phyloP scores from a whole-genome alignment of 2,329 filamentous ascomycete genomes.

The Fonsecaea nubica region DNA sequence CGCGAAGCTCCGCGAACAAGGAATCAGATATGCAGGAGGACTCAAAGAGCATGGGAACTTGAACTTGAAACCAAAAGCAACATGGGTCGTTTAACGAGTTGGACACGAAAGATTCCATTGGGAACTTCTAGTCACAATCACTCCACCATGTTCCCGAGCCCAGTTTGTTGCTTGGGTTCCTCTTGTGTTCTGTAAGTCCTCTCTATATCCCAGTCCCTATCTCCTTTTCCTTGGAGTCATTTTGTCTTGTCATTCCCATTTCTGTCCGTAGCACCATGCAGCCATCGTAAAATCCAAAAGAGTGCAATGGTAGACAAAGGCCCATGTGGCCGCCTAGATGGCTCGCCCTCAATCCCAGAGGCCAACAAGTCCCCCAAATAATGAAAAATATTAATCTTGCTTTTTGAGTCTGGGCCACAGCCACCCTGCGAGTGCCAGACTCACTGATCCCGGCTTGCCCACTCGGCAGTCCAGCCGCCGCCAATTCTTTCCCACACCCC shows the following conservation, averaged over 20 bases:
- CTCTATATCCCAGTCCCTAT: slow-evolving; percentile 7
- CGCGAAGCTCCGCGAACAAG: neutral
- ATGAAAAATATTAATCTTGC: slow-evolving; percentile 4
- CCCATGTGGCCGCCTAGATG: neutral
- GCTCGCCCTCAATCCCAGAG: slow-evolving; percentile 2
- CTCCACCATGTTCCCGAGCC: neutral
- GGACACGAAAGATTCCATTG: neutral
- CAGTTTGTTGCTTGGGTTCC: neutral
- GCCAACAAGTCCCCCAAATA: neutral
- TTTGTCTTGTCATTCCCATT: slow-evolving; percentile 1
- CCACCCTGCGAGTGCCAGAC: slow-evolving; percentile 1
- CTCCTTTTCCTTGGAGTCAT: neutral
- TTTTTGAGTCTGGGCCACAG: slow-evolving; percentile 4
- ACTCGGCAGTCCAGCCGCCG: slow-evolving; percentile 1
- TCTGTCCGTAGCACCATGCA: slow-evolving; percentile 11
- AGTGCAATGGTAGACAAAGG: slow-evolving; percentile 4
- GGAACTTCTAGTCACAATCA: neutral
- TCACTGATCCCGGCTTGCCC: neutral
- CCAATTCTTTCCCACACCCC: neutral
- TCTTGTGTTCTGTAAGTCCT: slow-evolving; percentile 1
- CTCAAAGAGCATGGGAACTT: neutral
- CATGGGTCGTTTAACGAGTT: neutral
- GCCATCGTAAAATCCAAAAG: slow-evolving; percentile 9
- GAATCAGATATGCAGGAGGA: neutral
- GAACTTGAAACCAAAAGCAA: neutral